These are phyloP conservation scores for Tulasnella sp. DNA, from an alignment of 768 basidiomycete species.

Conservation along the genomic window DNA sequence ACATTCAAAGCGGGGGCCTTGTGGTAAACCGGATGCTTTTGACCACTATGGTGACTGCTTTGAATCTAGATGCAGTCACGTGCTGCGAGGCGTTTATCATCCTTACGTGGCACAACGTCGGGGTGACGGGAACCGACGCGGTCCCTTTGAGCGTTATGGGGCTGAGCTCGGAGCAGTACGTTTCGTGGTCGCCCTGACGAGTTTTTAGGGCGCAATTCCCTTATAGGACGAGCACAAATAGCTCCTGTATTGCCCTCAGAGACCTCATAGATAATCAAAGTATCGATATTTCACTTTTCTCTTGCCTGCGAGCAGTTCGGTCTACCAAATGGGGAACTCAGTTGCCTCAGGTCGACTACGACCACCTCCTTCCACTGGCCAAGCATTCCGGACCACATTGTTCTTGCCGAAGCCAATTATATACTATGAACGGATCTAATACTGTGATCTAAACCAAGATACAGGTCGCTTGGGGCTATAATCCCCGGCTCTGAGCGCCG, in stretches of 20 bases:
- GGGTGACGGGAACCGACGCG: background rate
- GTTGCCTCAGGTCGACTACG: no score
- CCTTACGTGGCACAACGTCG: background rate
- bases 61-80: background rate
- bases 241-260: background rate
- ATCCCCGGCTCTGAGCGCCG: no score
- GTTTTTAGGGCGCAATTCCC: background rate
- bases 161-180: background rate
- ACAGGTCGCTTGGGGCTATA: no score
- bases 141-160: background rate
- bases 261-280: background rate
- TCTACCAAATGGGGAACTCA: no score
- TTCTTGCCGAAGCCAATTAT: no score
- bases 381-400: no score
- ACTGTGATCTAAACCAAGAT: no score
- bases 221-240: background rate
- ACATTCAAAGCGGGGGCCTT: background rate
- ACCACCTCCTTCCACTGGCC: no score
- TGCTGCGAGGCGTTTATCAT: background rate
- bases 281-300: background rate
- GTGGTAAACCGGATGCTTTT: background rate
- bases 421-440: no score
- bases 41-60: background rate
- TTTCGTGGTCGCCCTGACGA: background rate
- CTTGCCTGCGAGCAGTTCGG: no score